These are phyloP conservation scores for Diaporthe ampelina DNA, from an alignment of 2,329 filamentous ascomycete genomes.

Conservation along the genomic window DNA sequence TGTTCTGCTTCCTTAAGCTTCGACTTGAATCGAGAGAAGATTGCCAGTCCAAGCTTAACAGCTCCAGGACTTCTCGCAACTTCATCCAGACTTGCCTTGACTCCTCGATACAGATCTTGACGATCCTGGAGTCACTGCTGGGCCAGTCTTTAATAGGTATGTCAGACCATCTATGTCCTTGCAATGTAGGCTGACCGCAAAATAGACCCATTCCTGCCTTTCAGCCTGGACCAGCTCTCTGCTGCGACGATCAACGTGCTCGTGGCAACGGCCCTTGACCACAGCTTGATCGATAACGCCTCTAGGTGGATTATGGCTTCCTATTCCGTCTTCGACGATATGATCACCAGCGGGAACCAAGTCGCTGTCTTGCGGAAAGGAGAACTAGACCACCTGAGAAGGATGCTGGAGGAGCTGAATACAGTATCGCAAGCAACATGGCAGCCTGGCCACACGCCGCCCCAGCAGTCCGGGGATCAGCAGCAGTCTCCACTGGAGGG, in stretches of 20 bases:
- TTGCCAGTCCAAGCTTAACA: conserved; percentile 47
- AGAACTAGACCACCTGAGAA: conserved; percentile 7
- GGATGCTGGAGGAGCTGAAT: conserved; percentile 22
- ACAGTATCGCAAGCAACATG: conserved; percentile 6
- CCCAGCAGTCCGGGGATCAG: background rate
- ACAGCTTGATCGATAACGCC: conserved; percentile 8
- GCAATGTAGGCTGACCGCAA: background rate
- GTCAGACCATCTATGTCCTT: conserved; percentile 28
- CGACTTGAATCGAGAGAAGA: conserved; percentile 33
- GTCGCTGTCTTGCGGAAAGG: conserved; percentile 8
- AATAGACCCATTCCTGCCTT: conserved; percentile 6
- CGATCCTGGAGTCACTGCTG: conserved; percentile 51
- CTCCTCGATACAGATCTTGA: conserved; percentile 42
- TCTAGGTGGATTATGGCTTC: conserved; percentile 4
- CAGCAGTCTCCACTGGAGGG: conserved; percentile 11
- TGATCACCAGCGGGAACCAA: conserved; percentile 19
- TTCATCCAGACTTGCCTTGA: conserved; percentile 39
- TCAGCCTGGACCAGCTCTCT: conserved; percentile 21
- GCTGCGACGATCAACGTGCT: conserved; percentile 18
- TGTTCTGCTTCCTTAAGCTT: conserved; percentile 55
- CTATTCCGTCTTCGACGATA: conserved; percentile 6
- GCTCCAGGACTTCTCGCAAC: conserved; percentile 50
- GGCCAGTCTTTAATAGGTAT: conserved; percentile 41
- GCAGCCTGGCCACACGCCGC: background rate
- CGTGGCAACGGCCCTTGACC: conserved; percentile 14